These are phyloP conservation scores for Neocallimastix lanati DNA, from an alignment of 192 early-diverging fungal genomes.

Conservation along the genomic window DNA sequence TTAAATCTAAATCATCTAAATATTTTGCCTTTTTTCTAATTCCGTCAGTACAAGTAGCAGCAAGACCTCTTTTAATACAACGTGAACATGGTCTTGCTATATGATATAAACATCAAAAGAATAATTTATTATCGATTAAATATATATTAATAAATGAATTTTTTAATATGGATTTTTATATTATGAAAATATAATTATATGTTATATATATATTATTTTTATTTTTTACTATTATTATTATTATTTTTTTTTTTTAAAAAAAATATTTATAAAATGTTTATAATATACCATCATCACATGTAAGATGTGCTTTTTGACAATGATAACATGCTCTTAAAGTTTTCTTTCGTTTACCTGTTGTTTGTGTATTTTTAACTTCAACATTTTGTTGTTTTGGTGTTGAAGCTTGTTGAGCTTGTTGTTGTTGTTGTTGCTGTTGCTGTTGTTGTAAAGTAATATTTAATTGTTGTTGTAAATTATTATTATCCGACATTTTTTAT, in stretches of 20 bases:
- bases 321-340: conserved; percentile 44
- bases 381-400: not conserved
- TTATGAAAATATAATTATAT: too few relatives aligned
- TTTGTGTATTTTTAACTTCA: not conserved
- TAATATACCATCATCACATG: conserved; percentile 42
- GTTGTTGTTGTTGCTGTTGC: too few relatives aligned
- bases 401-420: not conserved
- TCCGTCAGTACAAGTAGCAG: conserved; percentile 59
- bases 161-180: too few relatives aligned
- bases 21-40: conserved; percentile 84
- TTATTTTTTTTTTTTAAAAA: too few relatives aligned
- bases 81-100: conserved; percentile 58
- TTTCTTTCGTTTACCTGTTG: conserved; percentile 16
- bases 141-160: too few relatives aligned
- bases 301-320: conserved; percentile 57
- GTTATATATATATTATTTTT: too few relatives aligned
- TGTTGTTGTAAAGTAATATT: not conserved
- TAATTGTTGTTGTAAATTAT: conserved; percentile 1
- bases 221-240: too few relatives aligned
- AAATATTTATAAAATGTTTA: too few relatives aligned
- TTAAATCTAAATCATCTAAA: conserved; percentile 41
- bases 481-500: not conserved
- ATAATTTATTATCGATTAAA: too few relatives aligned
- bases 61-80: conserved; percentile 66
- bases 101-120: too few relatives aligned